Conservation (phyloP, 768 basidiomycete genomes). For the Lactarius evosmus region DNA sequence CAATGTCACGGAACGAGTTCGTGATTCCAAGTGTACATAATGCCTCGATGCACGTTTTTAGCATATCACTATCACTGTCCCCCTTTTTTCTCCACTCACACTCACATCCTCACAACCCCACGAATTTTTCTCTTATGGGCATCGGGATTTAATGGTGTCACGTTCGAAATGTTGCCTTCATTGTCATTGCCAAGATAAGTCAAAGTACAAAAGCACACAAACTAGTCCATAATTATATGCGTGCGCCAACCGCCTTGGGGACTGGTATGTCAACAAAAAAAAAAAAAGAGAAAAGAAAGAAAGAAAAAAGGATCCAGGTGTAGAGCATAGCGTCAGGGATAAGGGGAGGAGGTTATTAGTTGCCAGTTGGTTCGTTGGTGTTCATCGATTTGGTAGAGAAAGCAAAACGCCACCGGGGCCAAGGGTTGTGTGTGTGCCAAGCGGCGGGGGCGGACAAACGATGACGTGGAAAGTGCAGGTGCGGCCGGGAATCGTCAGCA, state of each 20-base stretch:
- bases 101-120: neutral
- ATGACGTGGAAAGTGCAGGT: neutral
- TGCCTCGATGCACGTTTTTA: conserved; percentile 1
- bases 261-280: conserved; percentile 6
- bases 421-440: neutral
- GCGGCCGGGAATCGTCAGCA: conserved; percentile 12
- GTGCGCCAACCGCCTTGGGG: conserved; percentile 14
- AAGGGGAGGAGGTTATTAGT: neutral
- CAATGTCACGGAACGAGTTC: conserved; percentile 9
- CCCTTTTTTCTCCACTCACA: neutral
- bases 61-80: neutral
- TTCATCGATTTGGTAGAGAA: neutral
- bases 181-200: conserved; percentile 17
- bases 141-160: neutral
- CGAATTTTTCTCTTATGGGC: neutral
- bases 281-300: neutral
- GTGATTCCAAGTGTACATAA: conserved; percentile 12
- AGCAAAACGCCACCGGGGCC: neutral
- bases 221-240: conserved; percentile 30
- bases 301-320: neutral
- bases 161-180: conserved; percentile 6
- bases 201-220: conserved; percentile 24
- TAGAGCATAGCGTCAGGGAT: neutral
- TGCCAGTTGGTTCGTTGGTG: neutral
- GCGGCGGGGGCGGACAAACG: neutral